These are phyloP conservation scores for Saccharomycopsis selenospora DNA, from an alignment of 805 yeast species.

Conservation along the genomic window DNA sequence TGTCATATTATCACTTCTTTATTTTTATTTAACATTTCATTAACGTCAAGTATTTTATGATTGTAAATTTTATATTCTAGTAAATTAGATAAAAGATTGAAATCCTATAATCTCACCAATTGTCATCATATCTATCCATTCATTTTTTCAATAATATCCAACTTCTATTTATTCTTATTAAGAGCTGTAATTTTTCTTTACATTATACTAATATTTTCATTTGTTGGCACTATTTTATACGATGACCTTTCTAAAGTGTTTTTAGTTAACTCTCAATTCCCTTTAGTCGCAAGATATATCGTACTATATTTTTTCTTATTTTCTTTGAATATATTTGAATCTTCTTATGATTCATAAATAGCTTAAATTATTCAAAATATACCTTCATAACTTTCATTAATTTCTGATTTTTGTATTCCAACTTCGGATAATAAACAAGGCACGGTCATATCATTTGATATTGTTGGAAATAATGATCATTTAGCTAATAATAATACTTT, in stretches of 20 bases:
- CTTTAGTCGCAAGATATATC: conserved; percentile 76
- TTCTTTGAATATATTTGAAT: conserved; percentile 53
- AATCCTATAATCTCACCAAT: too few relatives aligned
- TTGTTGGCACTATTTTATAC: neutral
- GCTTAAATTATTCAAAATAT: conserved; percentile 43
- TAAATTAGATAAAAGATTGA: too few relatives aligned
- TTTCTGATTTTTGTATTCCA: conserved; percentile 38
- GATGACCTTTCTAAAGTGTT: conserved; percentile 37
- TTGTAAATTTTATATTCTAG: too few relatives aligned
- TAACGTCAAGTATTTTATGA: too few relatives aligned
- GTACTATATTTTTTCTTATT: conserved; percentile 56
- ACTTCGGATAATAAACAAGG: conserved; percentile 31
- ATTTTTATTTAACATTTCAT: too few relatives aligned
- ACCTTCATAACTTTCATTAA: conserved; percentile 81
- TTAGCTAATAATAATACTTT: conserved; percentile 46
- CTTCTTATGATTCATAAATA: conserved; percentile 36
- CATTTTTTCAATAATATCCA: neutral
- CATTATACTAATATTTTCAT: neutral
- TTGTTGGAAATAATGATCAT: conserved; percentile 53
- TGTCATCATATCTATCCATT: neutral
- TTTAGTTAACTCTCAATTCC: conserved; percentile 78
- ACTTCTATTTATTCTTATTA: neutral
- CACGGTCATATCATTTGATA: conserved; percentile 41
- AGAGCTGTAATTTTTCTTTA: neutral
- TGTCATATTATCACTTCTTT: too few relatives aligned